Evolutionary conservation across 176 grass and related monocot genomes (phyloP), one percentile per base, ranked within the genome.

Genomic region (Hordeum vulgare): DNA sequence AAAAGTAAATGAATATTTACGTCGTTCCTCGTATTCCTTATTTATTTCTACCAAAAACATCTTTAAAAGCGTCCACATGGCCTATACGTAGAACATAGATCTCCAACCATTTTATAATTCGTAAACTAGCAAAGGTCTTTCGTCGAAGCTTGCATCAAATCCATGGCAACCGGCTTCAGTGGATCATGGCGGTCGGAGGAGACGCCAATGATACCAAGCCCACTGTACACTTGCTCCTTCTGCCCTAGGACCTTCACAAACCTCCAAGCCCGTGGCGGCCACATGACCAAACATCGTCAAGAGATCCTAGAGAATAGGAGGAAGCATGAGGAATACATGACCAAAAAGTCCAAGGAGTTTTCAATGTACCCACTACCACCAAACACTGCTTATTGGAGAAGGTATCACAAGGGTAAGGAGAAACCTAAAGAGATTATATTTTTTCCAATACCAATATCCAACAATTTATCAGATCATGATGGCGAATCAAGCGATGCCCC

Each of bases 231-330:
- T 10, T 85, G 84, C 40, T 47, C 15, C 5, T 72, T 20, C 10
- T 85, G 76, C 76, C 56, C 39, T 0, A 72, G 13, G 57, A 79
- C 66, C n/a, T 72, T 85, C 66, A 79, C 6, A 12, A 85, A 11
- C 54, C 58, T 78, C 54, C 76, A 80, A 2, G 65, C 75, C 24
- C 76, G n/a, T 18, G 84, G 84, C 0, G 39, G 84, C 7, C 66
- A 85, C 34, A 79, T 85, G 84, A 60, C 27, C 0, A 79, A 37
- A 65, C 40, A 27, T 6, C 39, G 67, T 26, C 15, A 3, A 14
- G 41, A 61, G 64, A 3, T 61, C 9, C 3, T 7, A 37, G 23
- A 84, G 60, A 27, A 37, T 26, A 66, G n/a, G 61, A 66, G 25
- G 15, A 11, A 76, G 62, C 23, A 76, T 27, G 31, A 28, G n/a